These are phyloP conservation scores for Cryphonectria nitschkei DNA, from an alignment of 2,329 filamentous ascomycete species.

Conservation along the genomic window DNA sequence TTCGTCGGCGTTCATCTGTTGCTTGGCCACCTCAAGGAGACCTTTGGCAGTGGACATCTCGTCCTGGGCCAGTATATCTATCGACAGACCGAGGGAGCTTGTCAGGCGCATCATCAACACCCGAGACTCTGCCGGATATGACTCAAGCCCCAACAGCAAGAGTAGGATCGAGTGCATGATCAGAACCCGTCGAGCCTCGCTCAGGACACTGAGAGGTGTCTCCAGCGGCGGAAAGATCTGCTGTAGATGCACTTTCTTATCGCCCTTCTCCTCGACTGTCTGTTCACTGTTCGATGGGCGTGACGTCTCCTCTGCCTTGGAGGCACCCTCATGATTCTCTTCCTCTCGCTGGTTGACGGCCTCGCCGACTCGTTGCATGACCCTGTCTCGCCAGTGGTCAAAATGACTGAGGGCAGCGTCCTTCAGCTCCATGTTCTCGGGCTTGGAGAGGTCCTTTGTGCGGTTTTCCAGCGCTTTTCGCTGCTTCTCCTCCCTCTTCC, in stretches of 20 bases:
- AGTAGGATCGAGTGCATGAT: slow-evolving; percentile 61
- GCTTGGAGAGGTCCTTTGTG: slow-evolving; percentile 32
- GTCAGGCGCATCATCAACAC: slow-evolving; percentile 69
- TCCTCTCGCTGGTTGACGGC: slow-evolving; percentile 57
- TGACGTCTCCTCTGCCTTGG: slow-evolving; percentile 50
- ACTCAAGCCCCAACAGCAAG: slow-evolving; percentile 70
- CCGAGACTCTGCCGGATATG: slow-evolving; percentile 76
- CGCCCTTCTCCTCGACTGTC: slow-evolving; percentile 38
- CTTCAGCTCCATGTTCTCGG: slow-evolving; percentile 43
- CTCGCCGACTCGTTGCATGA: slow-evolving; percentile 71
- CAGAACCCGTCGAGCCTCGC: slow-evolving; percentile 24
- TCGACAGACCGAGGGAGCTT: slow-evolving; percentile 67
- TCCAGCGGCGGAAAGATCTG: slow-evolving; percentile 57
- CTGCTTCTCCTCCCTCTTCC: slow-evolving; percentile 18
- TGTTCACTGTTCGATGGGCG: slow-evolving; percentile 48
- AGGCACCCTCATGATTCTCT: slow-evolving; percentile 42
- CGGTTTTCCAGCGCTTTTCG: slow-evolving; percentile 25
- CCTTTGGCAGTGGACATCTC: slow-evolving; percentile 78
- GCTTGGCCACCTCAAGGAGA: slow-evolving; percentile 65
- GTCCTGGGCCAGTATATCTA: slow-evolving; percentile 65
- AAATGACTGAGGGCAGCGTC: slow-evolving; percentile 68
- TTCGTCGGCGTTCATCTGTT: slow-evolving; percentile 70
- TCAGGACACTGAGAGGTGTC: slow-evolving; percentile 58
- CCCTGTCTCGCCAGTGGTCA: slow-evolving; percentile 75
- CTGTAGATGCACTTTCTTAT: slow-evolving; percentile 51